These are phyloP conservation scores for Pilaira anomala DNA, from an alignment of 192 early-diverging fungal species.

Conservation along the genomic window DNA sequence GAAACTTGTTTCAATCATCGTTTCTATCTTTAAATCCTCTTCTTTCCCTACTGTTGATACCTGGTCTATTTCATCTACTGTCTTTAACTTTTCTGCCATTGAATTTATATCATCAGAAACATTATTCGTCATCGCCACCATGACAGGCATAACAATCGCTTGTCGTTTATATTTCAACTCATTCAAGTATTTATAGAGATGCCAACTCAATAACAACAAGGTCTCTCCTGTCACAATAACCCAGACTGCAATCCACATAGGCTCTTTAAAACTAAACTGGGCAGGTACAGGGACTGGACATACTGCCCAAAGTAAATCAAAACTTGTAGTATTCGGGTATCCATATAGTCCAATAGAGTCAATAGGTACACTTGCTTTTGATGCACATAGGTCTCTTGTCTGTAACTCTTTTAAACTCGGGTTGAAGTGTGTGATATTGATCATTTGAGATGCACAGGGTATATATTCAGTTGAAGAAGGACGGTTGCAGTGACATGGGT, in stretches of 20 bases:
- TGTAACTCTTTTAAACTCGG: conserved; percentile 41
- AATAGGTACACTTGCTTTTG: not conserved
- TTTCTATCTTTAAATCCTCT: too few relatives aligned
- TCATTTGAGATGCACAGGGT: conserved; percentile 44
- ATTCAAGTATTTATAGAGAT: conserved; percentile 41
- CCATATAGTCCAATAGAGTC: conserved; percentile 14
- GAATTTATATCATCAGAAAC: not conserved
- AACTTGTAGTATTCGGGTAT: not conserved
- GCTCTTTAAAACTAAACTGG: conserved; percentile 47
- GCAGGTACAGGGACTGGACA: conserved; percentile 46
- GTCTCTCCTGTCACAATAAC: conserved; percentile 42
- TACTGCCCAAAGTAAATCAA: conserved; percentile 39
- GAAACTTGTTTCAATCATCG: not conserved
- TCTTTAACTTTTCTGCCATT: conserved; percentile 7
- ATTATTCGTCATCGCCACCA: conserved; percentile 2
- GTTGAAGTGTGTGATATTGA: conserved; percentile 47
- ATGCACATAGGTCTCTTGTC: conserved; percentile 24
- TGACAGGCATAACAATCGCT: conserved; percentile 4
- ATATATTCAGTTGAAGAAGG: conserved; percentile 33
- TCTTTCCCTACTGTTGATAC: too few relatives aligned
- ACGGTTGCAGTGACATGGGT: conserved; percentile 47
- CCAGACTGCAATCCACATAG: conserved; percentile 56
- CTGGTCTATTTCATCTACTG: not conserved
- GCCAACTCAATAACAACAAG: conserved; percentile 47
- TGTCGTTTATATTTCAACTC: not conserved